phyloP scores from a whole-genome alignment of 116 monocot genomes.

The Trichopus zeylanicus region DNA sequence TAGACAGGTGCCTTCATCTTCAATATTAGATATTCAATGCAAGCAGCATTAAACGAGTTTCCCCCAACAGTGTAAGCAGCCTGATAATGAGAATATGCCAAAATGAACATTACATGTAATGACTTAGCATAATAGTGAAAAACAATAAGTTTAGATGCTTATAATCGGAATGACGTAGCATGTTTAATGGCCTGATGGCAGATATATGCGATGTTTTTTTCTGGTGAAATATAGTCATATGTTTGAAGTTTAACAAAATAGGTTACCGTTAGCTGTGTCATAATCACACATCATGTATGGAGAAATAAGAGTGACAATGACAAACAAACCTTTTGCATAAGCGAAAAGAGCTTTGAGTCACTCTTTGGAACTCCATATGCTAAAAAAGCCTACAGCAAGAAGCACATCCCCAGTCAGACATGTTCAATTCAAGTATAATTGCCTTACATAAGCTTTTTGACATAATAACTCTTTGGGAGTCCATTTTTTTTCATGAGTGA shows the following conservation, averaged over 20 bases:
- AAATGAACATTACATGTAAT: too few species aligned
- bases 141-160: too few species aligned
- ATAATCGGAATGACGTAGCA: too few species aligned
- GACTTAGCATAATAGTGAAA: too few species aligned
- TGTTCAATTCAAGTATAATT: background rate
- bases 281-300: too few species aligned
- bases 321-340: slow-evolving; percentile 86
- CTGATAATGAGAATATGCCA: slow-evolving; percentile 20
- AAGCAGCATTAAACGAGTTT: slow-evolving; percentile 70
- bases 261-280: too few species aligned
- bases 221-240: too few species aligned
- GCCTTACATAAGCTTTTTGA: background rate
- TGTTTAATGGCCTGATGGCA: too few species aligned
- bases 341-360: slow-evolving; percentile 69
- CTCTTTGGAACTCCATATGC: slow-evolving; percentile 87
- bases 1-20: slow-evolving; percentile 69
- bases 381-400: slow-evolving; percentile 62
- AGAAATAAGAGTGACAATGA: background rate
- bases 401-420: background rate
- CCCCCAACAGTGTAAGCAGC: slow-evolving; percentile 86
- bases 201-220: too few species aligned
- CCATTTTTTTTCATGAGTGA: too few species aligned
- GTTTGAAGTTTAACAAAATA: too few species aligned
- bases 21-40: slow-evolving; percentile 68
- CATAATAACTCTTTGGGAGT: too few species aligned